Percentiles rank a stretch among this genome's conserved stretches.
These are phyloP conservation scores for Knoxia roxburghii DNA, from an alignment of 257 asterid species.

Conservation along the genomic window DNA sequence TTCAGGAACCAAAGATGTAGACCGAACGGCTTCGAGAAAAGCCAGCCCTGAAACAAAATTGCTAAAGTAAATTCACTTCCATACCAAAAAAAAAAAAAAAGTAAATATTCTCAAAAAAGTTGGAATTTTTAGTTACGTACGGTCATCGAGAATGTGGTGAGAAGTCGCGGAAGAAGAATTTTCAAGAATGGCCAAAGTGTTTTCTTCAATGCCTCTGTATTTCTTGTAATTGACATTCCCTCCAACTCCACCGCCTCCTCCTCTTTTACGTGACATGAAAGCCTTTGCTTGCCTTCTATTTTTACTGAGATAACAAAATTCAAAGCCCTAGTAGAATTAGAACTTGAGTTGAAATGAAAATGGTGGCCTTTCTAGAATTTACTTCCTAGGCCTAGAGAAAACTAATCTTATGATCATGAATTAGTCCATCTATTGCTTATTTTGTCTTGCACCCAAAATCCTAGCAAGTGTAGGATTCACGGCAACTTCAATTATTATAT, in stretches of 20 bases:
- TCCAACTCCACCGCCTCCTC: slow-evolving; percentile 17
- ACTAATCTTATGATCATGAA: not conserved
- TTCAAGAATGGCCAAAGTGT: slow-evolving; percentile 81
- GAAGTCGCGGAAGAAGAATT: slow-evolving; percentile 39
- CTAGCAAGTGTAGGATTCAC: not conserved
- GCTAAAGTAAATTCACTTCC: not conserved
- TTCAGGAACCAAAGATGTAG: slow-evolving; percentile 61
- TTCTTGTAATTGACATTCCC: slow-evolving; percentile 11
- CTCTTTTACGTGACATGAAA: slow-evolving; percentile 31
- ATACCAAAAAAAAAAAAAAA: not conserved
- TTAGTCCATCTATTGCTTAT: not conserved
- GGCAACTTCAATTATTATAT: too few relatives aligned
- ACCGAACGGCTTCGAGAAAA: slow-evolving; percentile 85
- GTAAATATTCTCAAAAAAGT: not conserved
- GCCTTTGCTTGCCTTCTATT: not conserved
- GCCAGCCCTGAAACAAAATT: slow-evolving; percentile 49
- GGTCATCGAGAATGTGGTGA: slow-evolving; percentile 69
- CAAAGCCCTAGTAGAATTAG: not conserved
- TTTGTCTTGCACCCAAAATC: not conserved
- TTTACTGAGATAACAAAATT: not conserved
- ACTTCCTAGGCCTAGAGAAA: not conserved
- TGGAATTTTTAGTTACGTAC: slow-evolving; percentile 40
- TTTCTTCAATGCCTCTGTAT: slow-evolving; percentile 61
- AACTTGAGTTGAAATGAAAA: not conserved
- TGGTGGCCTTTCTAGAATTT: not conserved